Evolutionary conservation across 73 alveolate genomes (phyloP).

Genomic region (Paramecium primaurelia): DNA sequence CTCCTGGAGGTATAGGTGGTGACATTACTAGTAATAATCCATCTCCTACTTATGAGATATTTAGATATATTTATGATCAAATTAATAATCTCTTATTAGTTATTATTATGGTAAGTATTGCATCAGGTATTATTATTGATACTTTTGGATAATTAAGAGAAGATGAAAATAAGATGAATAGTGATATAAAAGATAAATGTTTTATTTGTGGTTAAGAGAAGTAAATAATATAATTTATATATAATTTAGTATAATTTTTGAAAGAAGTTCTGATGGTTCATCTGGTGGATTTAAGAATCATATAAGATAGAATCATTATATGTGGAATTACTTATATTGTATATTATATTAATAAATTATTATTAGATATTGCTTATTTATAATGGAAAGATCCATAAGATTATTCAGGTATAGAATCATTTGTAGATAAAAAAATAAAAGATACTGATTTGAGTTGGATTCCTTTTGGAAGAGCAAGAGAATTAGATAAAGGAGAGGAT

Average conservation of each 20-base stretch:
- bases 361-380: conserved; percentile 75
- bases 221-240: conserved; percentile 65
- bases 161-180: conserved; percentile 78
- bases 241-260: neutral
- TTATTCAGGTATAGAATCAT: conserved; percentile 91
- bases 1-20: conserved; percentile 81
- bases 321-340: conserved; percentile 86
- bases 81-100: conserved; percentile 40
- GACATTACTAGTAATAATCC: conserved; percentile 48
- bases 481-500: conserved; percentile 38
- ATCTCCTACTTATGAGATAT: neutral
- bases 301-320: conserved; percentile 75
- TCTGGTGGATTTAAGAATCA: conserved; percentile 75
- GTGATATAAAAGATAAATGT: conserved; percentile 87
- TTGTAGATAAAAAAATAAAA: conserved; percentile 79
- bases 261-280: conserved; percentile 60
- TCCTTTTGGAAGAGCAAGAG: conserved; percentile 66
- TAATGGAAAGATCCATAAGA: conserved; percentile 87
- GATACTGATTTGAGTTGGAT: conserved; percentile 86
- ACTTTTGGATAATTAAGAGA: conserved; percentile 94
- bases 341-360: neutral
- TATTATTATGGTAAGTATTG: conserved; percentile 65
- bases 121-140: conserved; percentile 89
- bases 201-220: conserved; percentile 91
- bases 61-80: conserved; percentile 51